phyloP scores from a whole-genome alignment of 1,139 yeast species.

The Meyerozyma athensensis region DNA sequence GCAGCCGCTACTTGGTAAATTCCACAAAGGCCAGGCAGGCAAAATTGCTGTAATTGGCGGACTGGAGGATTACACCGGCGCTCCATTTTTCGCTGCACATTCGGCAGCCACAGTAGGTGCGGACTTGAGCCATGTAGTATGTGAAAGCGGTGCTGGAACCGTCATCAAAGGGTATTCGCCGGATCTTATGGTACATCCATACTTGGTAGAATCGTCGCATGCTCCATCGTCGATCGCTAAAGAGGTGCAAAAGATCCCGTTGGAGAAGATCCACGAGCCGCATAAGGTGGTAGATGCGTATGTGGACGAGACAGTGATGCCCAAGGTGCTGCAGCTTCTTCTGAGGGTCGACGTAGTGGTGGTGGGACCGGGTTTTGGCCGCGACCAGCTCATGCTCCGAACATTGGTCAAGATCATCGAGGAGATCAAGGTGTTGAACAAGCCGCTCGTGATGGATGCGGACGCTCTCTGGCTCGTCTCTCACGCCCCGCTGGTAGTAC shows the following conservation, averaged over 20 bases:
- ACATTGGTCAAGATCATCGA: slow-evolving; percentile 55
- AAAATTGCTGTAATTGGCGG: slow-evolving; percentile 88
- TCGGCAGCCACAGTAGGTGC: slow-evolving; percentile 84
- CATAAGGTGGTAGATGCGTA: slow-evolving; percentile 19
- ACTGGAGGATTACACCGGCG: slow-evolving; percentile 93
- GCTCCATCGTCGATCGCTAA: slow-evolving; percentile 10
- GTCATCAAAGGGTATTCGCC: slow-evolving; percentile 88
- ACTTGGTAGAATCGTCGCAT: slow-evolving; percentile 39
- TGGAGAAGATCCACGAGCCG: slow-evolving; percentile 18
- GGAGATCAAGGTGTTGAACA: slow-evolving; percentile 45
- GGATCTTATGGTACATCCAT: slow-evolving; percentile 94
- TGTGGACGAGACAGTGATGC: slow-evolving; percentile 44
- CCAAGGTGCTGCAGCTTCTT: slow-evolving; percentile 51
- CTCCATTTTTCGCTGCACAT: slow-evolving; percentile 86
- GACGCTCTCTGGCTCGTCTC: slow-evolving; percentile 73
- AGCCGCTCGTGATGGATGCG: slow-evolving; percentile 82
- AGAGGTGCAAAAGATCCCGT: slow-evolving; percentile 14
- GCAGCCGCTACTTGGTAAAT: slow-evolving; percentile 70
- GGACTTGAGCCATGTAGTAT: slow-evolving; percentile 82
- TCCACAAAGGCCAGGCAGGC: slow-evolving; percentile 94
- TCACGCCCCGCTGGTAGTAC: slow-evolving; percentile 48
- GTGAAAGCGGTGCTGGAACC: slow-evolving; percentile 73
- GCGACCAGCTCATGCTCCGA: slow-evolving; percentile 66
- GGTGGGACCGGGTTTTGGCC: slow-evolving; percentile 91
- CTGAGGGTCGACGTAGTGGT: slow-evolving; percentile 75